Conservation (phyloP, 2,329 filamentous ascomycete species). For the Seiridium cupressi region DNA sequence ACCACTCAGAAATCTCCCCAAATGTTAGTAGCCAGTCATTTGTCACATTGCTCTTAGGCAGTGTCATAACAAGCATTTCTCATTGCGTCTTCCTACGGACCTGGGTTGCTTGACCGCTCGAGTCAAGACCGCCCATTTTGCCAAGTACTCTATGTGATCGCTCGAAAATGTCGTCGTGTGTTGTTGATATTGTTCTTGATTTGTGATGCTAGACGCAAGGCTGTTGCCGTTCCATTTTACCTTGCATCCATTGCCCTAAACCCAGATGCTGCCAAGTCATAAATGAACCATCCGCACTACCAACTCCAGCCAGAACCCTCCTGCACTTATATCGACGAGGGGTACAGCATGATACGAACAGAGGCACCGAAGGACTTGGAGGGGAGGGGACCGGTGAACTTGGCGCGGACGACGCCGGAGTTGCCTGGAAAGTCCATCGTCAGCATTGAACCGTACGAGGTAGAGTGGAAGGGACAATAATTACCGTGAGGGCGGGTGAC, state of each 20-base stretch:
- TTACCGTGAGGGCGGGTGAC: conserved; percentile 93
- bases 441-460: conserved; percentile 10
- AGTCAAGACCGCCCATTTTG: neutral
- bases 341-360: conserved; percentile 96
- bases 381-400: conserved; percentile 95
- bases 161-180: conserved; percentile 12
- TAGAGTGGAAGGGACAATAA: conserved; percentile 14
- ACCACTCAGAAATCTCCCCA: neutral
- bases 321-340: conserved; percentile 84
- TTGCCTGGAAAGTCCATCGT: conserved; percentile 61
- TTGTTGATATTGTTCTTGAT: conserved; percentile 32
- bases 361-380: conserved; percentile 95
- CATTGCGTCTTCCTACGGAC: conserved; percentile 2
- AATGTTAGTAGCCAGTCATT: neutral
- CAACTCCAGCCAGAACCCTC: conserved; percentile 56
- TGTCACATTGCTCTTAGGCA: neutral
- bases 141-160: conserved; percentile 3
- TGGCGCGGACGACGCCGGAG: conserved; percentile 95
- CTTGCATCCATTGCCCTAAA: conserved; percentile 49
- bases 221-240: conserved; percentile 22
- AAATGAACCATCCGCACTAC: conserved; percentile 61
- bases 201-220: conserved; percentile 34
- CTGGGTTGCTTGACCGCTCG: neutral
- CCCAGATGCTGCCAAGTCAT: conserved; percentile 43
- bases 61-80: conserved; percentile 1